Percentiles rank a stretch among this genome's conserved stretches.
Conservation (phyloP, 768 basidiomycete species). For the Tylopilus vinaceipallidus region DNA sequence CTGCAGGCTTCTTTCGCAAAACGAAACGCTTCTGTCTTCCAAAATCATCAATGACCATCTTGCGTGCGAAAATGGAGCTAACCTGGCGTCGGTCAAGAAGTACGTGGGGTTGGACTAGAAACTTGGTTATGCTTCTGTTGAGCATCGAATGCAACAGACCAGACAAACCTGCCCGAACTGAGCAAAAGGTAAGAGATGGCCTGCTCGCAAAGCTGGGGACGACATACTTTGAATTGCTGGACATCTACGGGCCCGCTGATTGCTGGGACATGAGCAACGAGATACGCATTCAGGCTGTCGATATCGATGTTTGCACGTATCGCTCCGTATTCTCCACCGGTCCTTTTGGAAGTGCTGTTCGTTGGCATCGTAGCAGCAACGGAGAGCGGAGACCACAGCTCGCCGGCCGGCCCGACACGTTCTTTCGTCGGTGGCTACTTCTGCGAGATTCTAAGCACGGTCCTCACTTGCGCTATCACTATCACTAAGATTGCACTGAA, state of each 20-base stretch:
- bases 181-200: constrained; percentile 1
- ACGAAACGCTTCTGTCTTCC: constrained; percentile 65
- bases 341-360: constrained; percentile 37
- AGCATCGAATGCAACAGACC: neutral
- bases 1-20: constrained; percentile 90
- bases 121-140: neutral
- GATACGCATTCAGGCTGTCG: constrained; percentile 61
- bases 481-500: too few species aligned
- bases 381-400: neutral
- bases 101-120: constrained; percentile 93
- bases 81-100: constrained; percentile 80
- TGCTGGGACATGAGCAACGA: constrained; percentile 50
- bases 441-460: too few species aligned
- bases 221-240: constrained; percentile 93
- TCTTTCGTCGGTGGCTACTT: too few species aligned
- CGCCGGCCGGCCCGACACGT: too few species aligned
- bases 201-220: constrained; percentile 16
- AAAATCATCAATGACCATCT: constrained; percentile 1
- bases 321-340: constrained; percentile 75
- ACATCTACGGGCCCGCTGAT: constrained; percentile 68
- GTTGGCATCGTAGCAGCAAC: constrained; percentile 20
- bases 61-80: constrained; percentile 4
- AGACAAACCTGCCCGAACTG: constrained; percentile 83
- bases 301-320: constrained; percentile 70
- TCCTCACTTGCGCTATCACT: too few species aligned